Percentiles rank a stretch among this genome's conserved stretches.
These are phyloP conservation scores for Chernovozyma aurita DNA, from an alignment of 1,139 yeast species.

Conservation along the genomic window DNA sequence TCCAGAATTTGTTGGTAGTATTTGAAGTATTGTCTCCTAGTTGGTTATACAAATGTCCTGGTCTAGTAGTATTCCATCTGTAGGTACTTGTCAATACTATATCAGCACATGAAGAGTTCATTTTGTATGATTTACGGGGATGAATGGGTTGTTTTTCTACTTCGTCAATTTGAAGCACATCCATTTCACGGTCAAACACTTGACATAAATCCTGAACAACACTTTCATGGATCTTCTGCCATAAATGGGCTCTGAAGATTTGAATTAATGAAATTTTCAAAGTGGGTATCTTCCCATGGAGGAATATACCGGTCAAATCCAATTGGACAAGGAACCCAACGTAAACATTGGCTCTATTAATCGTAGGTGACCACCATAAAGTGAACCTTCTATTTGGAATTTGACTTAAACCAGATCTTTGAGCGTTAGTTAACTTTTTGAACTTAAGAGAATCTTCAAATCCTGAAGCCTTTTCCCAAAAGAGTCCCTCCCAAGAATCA, in stretches of 20 bases:
- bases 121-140: constrained; percentile 94
- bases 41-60: constrained; percentile 68
- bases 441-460: constrained; percentile 95
- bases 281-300: constrained; percentile 98
- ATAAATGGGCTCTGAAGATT: constrained; percentile 93
- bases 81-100: constrained; percentile 70
- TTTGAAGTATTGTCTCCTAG: constrained; percentile 42
- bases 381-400: constrained; percentile 97
- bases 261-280: constrained; percentile 92
- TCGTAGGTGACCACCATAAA: constrained; percentile 99
- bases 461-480: constrained; percentile 97
- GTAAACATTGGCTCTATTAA: constrained; percentile 94
- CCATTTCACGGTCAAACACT: constrained; percentile 84
- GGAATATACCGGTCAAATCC: constrained; percentile 92
- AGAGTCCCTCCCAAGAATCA: constrained; percentile 97
- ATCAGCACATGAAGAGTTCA: constrained; percentile 96
- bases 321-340: constrained; percentile 96
- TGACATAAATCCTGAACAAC: constrained; percentile 91
- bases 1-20: constrained; percentile 78
- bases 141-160: constrained; percentile 93
- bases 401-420: constrained; percentile 93
- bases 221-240: constrained; percentile 99
- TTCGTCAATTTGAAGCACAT: constrained; percentile 73
- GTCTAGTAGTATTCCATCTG: constrained; percentile 82
- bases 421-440: constrained; percentile 94